Evolutionary conservation across 352 stramenopile genomes (phyloP), one percentile per base, ranked within the genome.

Genomic region (Globisporangium cystogenes): DNA sequence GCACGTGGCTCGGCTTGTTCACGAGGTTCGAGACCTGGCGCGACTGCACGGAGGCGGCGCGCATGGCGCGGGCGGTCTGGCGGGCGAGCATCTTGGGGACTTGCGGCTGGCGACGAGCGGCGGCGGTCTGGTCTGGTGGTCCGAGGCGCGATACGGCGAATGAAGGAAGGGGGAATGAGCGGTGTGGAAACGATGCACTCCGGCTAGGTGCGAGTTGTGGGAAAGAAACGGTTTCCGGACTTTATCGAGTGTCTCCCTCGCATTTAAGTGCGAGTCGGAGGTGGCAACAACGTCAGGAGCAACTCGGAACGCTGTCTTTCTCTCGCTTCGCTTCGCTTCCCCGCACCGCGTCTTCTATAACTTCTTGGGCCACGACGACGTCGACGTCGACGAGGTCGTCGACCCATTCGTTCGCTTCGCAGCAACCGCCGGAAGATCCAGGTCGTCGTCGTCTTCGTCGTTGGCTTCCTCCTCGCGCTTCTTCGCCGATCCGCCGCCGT

Each of bases 1-100:
- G 26, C 27, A 90, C 67, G 57, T 76, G 65, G 70, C 64, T 88
- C 54, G 79, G 62, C 71, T 86, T 84, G 70, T 87, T 80, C 45
- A 90, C 62, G 46, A 90, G 75, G 67, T 51, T 51, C 7, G 79
- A 82, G 62, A 85, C 68, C 41, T 64, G 52, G 62, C 76, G 70
- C 37, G 61, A 60, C 60, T 86, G 69, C 55, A 53, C 48, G 23
- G 52, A 42, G 53, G 62, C 54, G 54, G 59, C 51, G 54, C 63
- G 61, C 18, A 55, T 55, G 49, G 67, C 36, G 51, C 72, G 70
- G 50, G 54, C 61, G 51, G 74, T 66, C 60, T 85, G 72, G 50
- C 73, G 77, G 52, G 69, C 73, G 69, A 86, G 60, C 75, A 89
- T 86, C 40, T 44, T 74, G 26, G 26, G 5, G 26, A n/a, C n/a